Evolutionary conservation across 495 filamentous ascomycete species (phyloP).

Genomic region (Podospora fimiseda): DNA sequence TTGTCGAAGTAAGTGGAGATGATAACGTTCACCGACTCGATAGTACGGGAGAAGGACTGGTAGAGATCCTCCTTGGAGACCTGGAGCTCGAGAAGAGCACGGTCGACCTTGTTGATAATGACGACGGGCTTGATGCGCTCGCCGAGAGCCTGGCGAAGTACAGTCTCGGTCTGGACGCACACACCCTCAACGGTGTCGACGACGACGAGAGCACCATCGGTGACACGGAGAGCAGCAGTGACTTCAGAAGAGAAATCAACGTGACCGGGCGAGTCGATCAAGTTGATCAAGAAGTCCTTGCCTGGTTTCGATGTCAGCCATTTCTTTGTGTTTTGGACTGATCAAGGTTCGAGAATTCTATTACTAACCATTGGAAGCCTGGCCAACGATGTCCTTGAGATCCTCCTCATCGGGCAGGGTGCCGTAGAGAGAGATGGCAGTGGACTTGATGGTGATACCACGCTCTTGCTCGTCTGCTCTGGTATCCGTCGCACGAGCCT

Average conservation of each 20-base stretch:
- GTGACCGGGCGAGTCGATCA: conserved; percentile 99
- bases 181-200: conserved; percentile 99
- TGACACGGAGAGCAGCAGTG: conserved; percentile 98
- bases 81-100: conserved; percentile 96
- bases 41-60: conserved; percentile 98
- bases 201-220: conserved; percentile 97
- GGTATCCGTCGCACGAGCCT: conserved; percentile 93
- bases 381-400: conserved; percentile 82
- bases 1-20: conserved; percentile 99
- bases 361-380: conserved; percentile 61
- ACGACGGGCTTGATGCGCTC: conserved; percentile 99
- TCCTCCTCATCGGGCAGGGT: conserved; percentile 75
- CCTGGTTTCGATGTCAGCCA: conserved; percentile 30
- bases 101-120: conserved; percentile 99
- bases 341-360: background rate
- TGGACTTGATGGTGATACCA: conserved; percentile 99
- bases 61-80: conserved; percentile 97
- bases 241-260: conserved; percentile 99
- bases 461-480: conserved; percentile 96
- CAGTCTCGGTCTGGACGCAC: conserved; percentile 99
- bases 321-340: background rate
- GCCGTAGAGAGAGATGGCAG: conserved; percentile 97
- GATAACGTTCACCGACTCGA: conserved; percentile 99
- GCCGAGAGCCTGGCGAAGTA: conserved; percentile 96
- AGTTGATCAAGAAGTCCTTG: conserved; percentile 97